phyloP scores from a whole-genome alignment of 176 grass and related monocot genomes.

The Triticum timopheevii region DNA sequence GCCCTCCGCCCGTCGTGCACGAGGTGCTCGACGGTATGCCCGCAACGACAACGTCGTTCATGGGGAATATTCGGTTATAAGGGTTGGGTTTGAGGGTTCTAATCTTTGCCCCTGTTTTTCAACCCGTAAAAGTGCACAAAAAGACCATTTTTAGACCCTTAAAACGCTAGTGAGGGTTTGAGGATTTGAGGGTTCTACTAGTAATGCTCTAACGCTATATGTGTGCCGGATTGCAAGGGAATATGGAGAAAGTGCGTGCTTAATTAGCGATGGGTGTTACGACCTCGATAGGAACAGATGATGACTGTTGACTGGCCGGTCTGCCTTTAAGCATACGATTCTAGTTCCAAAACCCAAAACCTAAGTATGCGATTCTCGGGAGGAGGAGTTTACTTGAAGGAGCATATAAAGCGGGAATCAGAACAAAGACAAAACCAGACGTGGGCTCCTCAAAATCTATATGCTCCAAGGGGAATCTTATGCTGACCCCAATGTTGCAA shows the following conservation, averaged over 20 bases:
- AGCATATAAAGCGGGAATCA: slow-evolving; percentile 20
- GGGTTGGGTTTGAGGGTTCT: too few relatives aligned
- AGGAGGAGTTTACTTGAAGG: not conserved
- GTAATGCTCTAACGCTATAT: too few relatives aligned
- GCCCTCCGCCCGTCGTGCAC: too few relatives aligned
- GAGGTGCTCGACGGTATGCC: too few relatives aligned
- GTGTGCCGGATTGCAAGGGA: not conserved
- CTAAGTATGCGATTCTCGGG: slow-evolving; percentile 23
- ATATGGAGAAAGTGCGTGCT: not conserved
- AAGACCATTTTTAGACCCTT: too few relatives aligned
- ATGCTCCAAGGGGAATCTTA: slow-evolving; percentile 31
- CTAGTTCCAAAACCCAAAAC: slow-evolving; percentile 19
- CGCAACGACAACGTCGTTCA: too few relatives aligned
- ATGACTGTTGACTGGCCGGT: not conserved
- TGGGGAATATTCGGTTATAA: too few relatives aligned
- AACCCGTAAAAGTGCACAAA: too few relatives aligned
- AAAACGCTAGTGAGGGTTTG: too few relatives aligned
- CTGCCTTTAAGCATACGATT: slow-evolving; percentile 34
- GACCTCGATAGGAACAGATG: not conserved
- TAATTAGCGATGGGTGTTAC: not conserved
- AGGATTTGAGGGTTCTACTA: too few relatives aligned
- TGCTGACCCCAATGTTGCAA: not conserved
- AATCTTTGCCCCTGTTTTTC: too few relatives aligned
- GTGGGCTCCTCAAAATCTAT: slow-evolving; percentile 31
- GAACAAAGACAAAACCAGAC: slow-evolving; percentile 34